Base-by-base conservation (phyloP, 192 early-diverging fungal species). In the Coemansia sp. region DNA sequence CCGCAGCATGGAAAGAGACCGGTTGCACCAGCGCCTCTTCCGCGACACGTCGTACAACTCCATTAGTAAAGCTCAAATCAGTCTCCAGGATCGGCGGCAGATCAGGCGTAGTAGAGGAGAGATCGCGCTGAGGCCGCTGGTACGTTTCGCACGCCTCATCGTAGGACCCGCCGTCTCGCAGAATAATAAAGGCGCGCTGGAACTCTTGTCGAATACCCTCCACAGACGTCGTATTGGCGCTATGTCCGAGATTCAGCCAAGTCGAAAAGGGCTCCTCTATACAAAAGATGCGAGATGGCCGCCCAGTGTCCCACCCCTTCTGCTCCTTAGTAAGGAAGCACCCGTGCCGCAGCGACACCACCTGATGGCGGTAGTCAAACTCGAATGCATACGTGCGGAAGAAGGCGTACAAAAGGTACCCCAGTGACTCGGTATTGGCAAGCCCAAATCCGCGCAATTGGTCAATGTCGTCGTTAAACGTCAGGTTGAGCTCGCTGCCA, bases 191-290 rank as follows among this genome's bases (percentile, higher is more conserved):
- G 4, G 89, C 92, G 4, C 96, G 87, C 53, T 86, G 84, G 65
- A 95, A 93, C 78, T 98, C 96, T n/a, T 79, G 68, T 32, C 90
- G 78, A 53, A 98, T 72, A 13, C 95, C 95, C 35, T 87, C 86
- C 6, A 96, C 90, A 8, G 90, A 89, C 0, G 85, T 79, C 28
- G 82, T 86, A 77, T 97, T 95, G 2, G 93, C 93, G 23, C 92
- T 93, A 64, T 98, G 96, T 0, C 92, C 96, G 3, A 98, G 85
- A 57, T 98, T 98, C 37, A 95, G 86, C 65, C 87, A 86, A 0
- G 91, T 89, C 67, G 94, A 89, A 68, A 98, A 94, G 7, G 96
- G 96, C 78, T 97, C 96, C 67, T 98, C 96, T 14, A 97, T 89
- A 73, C 96, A 95, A 21, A 98, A 83, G 52, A 91, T 88, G 62